phyloP scores from a whole-genome alignment of 129 eudicot species.

The Chrysanthemum seticuspe region DNA sequence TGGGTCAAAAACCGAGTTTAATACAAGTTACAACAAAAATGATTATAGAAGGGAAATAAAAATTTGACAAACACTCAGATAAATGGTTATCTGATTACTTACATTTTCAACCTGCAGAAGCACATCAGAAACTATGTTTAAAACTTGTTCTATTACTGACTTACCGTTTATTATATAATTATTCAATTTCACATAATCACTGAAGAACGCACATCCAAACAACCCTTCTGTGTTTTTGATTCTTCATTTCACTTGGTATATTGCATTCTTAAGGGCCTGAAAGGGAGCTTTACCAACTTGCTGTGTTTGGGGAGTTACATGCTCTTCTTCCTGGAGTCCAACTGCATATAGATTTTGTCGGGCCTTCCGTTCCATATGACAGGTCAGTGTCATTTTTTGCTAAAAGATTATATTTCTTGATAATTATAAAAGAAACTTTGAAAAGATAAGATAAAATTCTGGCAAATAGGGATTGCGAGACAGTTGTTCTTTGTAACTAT shows the following conservation, averaged over 20 bases:
- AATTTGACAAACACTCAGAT: slow-evolving; percentile 1
- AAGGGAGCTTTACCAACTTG: slow-evolving; percentile 74
- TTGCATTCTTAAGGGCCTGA: slow-evolving; percentile 62
- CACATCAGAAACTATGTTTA: background rate
- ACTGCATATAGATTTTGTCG: slow-evolving; percentile 67
- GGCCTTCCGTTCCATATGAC: slow-evolving; percentile 62
- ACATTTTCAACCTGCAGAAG: too few species aligned
- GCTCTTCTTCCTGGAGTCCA: slow-evolving; percentile 72
- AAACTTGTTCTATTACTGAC: background rate
- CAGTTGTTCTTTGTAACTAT: slow-evolving; percentile 45
- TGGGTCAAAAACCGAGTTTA: too few species aligned
- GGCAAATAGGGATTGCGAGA: slow-evolving; percentile 69
- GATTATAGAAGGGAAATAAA: too few species aligned
- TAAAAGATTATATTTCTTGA: background rate
- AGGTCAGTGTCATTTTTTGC: slow-evolving; percentile 44
- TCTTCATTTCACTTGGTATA: slow-evolving; percentile 15
- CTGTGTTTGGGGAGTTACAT: slow-evolving; percentile 69
- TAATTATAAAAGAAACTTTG: slow-evolving; percentile 5
- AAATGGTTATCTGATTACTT: slow-evolving; percentile 1
- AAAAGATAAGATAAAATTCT: background rate
- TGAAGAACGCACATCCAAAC: background rate
- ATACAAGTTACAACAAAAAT: too few species aligned
- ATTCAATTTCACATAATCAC: background rate
- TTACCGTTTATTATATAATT: background rate
- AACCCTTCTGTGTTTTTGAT: background rate